Evolutionary conservation across 257 asterid genomes (phyloP).

Genomic region (Gynochthodes officinalis): DNA sequence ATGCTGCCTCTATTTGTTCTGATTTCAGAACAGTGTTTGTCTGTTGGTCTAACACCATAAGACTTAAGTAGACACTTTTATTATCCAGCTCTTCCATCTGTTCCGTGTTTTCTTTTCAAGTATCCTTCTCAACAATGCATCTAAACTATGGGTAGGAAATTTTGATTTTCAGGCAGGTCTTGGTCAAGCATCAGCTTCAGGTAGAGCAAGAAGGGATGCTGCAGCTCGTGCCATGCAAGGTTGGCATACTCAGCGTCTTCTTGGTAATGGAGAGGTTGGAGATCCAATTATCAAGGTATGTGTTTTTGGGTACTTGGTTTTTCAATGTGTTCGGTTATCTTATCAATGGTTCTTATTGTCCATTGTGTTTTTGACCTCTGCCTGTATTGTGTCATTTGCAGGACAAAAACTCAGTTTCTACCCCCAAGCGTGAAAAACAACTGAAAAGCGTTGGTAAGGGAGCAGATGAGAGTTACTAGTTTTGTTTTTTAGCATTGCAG

Average conservation of each 20-base stretch:
- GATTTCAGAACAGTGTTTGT: neutral
- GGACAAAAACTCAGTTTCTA: slow-evolving; percentile 59
- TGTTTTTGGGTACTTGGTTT: neutral
- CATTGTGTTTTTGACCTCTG: neutral
- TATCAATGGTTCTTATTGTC: neutral
- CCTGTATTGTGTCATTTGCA: slow-evolving; percentile 26
- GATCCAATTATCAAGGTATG: slow-evolving; percentile 87
- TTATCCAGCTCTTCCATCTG: neutral
- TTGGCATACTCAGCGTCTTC: slow-evolving; percentile 91
- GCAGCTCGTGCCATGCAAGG: slow-evolving; percentile 99
- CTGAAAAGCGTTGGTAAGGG: slow-evolving; percentile 65
- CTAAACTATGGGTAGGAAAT: slow-evolving; percentile 7
- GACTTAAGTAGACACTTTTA: neutral
- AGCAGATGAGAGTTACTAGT: neutral
- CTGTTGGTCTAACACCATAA: neutral
- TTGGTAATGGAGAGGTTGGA: slow-evolving; percentile 85
- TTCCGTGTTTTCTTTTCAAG: neutral
- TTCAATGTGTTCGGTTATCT: neutral
- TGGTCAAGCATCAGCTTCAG: slow-evolving; percentile 65
- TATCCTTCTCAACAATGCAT: neutral
- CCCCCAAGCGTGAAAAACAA: slow-evolving; percentile 80
- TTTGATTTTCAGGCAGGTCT: slow-evolving; percentile 56
- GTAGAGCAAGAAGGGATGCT: slow-evolving; percentile 94
- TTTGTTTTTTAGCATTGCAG: neutral
- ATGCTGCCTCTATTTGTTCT: neutral